phyloP scores from a whole-genome alignment of 2,329 filamentous ascomycete genomes.

The Fusarium sublunatum region DNA sequence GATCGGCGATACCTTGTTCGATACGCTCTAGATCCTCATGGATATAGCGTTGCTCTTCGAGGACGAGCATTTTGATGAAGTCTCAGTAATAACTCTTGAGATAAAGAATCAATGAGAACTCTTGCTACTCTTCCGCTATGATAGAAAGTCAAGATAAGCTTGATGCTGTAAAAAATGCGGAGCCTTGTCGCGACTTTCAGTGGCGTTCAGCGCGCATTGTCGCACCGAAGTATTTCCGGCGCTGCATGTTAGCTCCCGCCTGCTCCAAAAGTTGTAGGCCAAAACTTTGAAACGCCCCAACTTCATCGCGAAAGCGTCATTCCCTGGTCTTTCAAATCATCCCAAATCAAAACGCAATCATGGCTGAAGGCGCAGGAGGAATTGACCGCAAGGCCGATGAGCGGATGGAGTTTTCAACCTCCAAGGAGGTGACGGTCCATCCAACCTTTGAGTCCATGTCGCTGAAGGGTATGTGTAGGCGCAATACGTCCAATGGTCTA shows the following conservation, averaged over 20 bases:
- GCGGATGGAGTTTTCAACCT: slow-evolving; percentile 97
- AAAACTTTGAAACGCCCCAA: slow-evolving; percentile 45
- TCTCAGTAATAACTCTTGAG: fast-evolving
- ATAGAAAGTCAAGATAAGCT: slow-evolving; percentile 26
- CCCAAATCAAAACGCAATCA: slow-evolving; percentile 58
- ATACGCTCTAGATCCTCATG: slow-evolving; percentile 97
- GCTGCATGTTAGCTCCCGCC: slow-evolving; percentile 23
- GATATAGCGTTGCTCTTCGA: slow-evolving; percentile 93
- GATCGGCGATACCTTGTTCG: slow-evolving; percentile 92
- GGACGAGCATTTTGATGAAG: slow-evolving; percentile 73
- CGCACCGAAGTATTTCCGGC: slow-evolving; percentile 50
- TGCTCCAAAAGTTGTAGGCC: slow-evolving; percentile 33
- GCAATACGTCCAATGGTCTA: slow-evolving; percentile 1
- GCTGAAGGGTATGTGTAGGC: slow-evolving; percentile 74
- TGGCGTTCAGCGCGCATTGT: slow-evolving; percentile 36
- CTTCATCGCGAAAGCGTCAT: slow-evolving; percentile 27
- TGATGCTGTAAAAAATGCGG: slow-evolving; percentile 44
- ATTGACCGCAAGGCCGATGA: slow-evolving; percentile 95
- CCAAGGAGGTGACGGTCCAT: slow-evolving; percentile 95
- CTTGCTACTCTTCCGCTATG: background rate
- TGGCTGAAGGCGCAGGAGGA: slow-evolving; percentile 82
- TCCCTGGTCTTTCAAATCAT: slow-evolving; percentile 3
- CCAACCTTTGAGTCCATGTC: slow-evolving; percentile 97
- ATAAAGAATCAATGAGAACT: background rate
- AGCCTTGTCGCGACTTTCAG: slow-evolving; percentile 45